These are phyloP conservation scores for Aplosporella prunicola DNA, from an alignment of 2,329 filamentous ascomycete species.

Conservation along the genomic window DNA sequence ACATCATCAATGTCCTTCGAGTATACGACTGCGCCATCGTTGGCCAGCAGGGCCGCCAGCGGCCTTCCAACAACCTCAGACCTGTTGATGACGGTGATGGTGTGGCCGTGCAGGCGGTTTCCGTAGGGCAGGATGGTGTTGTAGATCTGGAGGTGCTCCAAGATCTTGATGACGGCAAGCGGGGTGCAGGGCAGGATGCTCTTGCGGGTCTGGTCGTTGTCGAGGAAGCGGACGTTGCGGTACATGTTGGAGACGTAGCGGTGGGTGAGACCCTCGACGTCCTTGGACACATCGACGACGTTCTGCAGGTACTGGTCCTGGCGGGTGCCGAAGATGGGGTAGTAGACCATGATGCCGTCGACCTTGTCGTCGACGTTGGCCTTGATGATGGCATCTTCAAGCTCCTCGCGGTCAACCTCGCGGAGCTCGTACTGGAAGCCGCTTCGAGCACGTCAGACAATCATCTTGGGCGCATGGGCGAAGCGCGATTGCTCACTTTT, in stretches of 20 bases:
- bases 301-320: conserved; percentile 96
- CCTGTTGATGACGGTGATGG: conserved; percentile 91
- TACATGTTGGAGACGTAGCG: conserved; percentile 99
- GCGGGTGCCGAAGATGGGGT: conserved; percentile 84
- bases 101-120: conserved; percentile 86
- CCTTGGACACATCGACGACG: conserved; percentile 80
- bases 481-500: conserved; percentile 60
- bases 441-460: conserved; percentile 27
- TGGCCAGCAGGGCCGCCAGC: conserved; percentile 83
- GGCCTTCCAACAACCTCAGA: conserved; percentile 93
- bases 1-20: conserved; percentile 87
- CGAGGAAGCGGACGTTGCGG: conserved; percentile 91
- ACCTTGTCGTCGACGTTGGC: conserved; percentile 72
- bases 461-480: background rate
- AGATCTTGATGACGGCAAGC: conserved; percentile 89
- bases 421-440: conserved; percentile 85
- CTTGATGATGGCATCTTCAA: conserved; percentile 78
- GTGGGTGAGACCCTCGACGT: conserved; percentile 91
- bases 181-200: conserved; percentile 93
- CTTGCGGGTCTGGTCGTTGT: conserved; percentile 72
- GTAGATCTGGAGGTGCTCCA: conserved; percentile 93
- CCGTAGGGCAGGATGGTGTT: conserved; percentile 89
- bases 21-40: conserved; percentile 92
- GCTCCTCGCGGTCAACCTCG: conserved; percentile 71
- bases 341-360: conserved; percentile 94